Percentiles rank a stretch among this genome's conserved stretches.
Conservation (phyloP, 345 rosid genomes). For the Lepidium sativum region DNA sequence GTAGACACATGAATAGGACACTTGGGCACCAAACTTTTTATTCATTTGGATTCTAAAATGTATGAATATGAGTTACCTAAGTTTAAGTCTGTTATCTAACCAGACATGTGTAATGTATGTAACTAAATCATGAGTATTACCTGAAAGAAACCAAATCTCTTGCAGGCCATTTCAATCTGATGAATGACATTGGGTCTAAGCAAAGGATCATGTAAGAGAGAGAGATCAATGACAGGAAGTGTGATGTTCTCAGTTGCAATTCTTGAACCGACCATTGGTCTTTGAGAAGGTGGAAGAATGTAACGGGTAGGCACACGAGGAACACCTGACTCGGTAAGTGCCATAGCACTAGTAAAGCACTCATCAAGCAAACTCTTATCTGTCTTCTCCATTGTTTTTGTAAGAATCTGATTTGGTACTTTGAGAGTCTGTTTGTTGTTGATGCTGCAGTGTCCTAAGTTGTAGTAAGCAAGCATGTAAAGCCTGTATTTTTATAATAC, state of each 20-base stretch:
- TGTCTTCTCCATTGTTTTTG: conserved; percentile 16
- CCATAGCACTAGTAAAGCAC: conserved; percentile 21
- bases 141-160: conserved; percentile 29
- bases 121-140: not conserved
- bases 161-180: conserved; percentile 25
- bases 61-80: not conserved
- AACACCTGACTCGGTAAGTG: conserved; percentile 15
- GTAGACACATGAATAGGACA: not conserved
- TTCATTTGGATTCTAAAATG: not conserved
- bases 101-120: conserved; percentile 1
- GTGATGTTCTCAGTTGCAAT: not conserved
- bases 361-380: not conserved
- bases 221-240: conserved; percentile 27
- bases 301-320: conserved; percentile 19
- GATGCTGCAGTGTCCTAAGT: not conserved
- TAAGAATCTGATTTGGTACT: not conserved
- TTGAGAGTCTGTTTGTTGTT: not conserved
- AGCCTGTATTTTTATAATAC: not conserved
- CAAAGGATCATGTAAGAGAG: conserved; percentile 20
- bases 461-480: conserved; percentile 10
- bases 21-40: not conserved
- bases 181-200: conserved; percentile 11
- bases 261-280: conserved; percentile 12
- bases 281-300: conserved; percentile 28
- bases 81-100: not conserved